These are phyloP conservation scores for Fraxinus sp. DNA, from an alignment of 305 asterid species.

Conservation along the genomic window DNA sequence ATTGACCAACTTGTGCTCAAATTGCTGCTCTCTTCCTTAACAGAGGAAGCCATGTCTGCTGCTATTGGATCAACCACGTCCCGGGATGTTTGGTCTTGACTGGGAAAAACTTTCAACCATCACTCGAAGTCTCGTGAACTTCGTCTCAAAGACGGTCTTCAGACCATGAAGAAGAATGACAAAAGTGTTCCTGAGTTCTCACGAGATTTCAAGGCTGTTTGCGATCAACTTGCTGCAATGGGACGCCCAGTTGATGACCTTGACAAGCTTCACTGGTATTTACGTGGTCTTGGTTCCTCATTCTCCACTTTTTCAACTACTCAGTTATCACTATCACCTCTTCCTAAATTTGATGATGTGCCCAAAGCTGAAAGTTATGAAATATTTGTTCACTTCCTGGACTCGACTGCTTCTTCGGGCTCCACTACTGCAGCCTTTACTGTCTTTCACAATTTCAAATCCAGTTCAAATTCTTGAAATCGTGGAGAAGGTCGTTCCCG, in stretches of 20 bases:
- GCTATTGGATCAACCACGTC: not conserved
- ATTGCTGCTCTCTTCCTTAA: slow-evolving; percentile 7
- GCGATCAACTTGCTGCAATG: slow-evolving; percentile 7
- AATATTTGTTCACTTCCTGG: not conserved
- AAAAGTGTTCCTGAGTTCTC: not conserved
- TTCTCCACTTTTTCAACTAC: slow-evolving; percentile 5
- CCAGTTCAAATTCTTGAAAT: not conserved
- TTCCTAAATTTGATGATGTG: not conserved
- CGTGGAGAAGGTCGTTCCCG: not conserved
- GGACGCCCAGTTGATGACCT: not conserved
- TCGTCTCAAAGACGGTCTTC: not conserved
- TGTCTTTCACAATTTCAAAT: no score
- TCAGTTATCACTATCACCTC: slow-evolving; percentile 7
- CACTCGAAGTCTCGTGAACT: not conserved
- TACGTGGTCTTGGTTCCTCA: slow-evolving; percentile 1
- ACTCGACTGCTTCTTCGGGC: not conserved
- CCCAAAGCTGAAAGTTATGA: slow-evolving; percentile 10
- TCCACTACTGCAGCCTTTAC: not conserved
- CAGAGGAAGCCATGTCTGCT: slow-evolving; percentile 21
- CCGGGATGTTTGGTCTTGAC: not conserved
- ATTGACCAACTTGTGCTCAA: not conserved
- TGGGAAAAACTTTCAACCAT: slow-evolving; percentile 1
- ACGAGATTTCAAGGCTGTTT: not conserved
- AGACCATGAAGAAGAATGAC: not conserved
- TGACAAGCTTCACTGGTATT: slow-evolving; percentile 19